phyloP scores from a whole-genome alignment of 768 basidiomycete genomes.

The Suillus luteus region DNA sequence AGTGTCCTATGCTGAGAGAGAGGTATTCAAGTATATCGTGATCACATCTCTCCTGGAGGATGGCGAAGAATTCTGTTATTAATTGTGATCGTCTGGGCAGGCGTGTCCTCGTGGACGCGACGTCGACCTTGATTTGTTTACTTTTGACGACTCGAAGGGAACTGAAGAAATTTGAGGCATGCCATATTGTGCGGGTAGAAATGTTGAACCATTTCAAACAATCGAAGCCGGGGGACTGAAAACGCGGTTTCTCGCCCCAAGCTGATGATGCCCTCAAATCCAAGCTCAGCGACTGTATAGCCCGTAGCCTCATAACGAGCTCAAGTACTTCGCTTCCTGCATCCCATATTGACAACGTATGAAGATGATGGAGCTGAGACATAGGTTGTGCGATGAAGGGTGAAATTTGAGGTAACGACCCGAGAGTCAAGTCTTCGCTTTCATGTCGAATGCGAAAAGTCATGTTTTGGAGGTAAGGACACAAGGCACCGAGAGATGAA shows the following conservation, averaged over 20 bases:
- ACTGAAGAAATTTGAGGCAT: neutral
- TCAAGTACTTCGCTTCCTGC: neutral
- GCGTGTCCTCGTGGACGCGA: neutral
- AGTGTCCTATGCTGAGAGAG: neutral
- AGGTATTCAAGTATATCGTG: neutral
- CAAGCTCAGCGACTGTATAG: neutral
- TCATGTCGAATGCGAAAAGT: neutral
- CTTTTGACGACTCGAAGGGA: neutral
- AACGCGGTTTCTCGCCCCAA: no score
- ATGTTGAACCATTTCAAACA: neutral
- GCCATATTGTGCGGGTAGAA: neutral
- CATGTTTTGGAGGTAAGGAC: neutral
- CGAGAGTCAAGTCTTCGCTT: neutral
- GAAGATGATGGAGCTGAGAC: conserved; percentile 3
- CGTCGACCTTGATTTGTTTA: neutral
- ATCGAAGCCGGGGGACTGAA: neutral
- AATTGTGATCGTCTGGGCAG: no score
- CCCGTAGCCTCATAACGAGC: neutral
- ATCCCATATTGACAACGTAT: neutral
- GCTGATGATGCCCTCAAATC: neutral
- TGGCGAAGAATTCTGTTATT: neutral
- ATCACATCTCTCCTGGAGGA: neutral
- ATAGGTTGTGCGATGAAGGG: neutral
- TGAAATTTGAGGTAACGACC: neutral
- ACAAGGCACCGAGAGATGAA: neutral